Conservation (phyloP, 148 eudicot species). For the Heliosperma pusillum region DNA sequence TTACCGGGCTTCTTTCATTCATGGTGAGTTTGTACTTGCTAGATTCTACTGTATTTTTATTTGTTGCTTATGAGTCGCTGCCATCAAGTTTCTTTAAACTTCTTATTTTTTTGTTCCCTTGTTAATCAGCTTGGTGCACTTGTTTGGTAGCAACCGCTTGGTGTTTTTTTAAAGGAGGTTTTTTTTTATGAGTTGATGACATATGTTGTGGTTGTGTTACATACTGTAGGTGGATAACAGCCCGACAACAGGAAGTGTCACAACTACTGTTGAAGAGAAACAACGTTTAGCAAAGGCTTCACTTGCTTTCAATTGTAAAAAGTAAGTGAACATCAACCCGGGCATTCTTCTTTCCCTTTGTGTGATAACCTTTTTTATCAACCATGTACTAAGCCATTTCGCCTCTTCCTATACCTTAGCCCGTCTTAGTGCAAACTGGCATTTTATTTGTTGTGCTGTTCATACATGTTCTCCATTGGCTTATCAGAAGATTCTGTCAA, state of each 20-base stretch:
- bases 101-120: not conserved
- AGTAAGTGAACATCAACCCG: conserved; percentile 40
- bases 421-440: not conserved
- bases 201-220: conserved; percentile 4
- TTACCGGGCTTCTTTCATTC: conserved; percentile 89
- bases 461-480: not conserved
- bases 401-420: not conserved
- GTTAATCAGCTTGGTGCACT: not conserved
- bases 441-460: not conserved
- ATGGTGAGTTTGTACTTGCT: conserved; percentile 63
- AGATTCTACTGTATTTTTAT: not conserved
- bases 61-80: not conserved
- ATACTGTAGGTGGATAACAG: conserved; percentile 76
- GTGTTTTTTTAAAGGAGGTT: not conserved
- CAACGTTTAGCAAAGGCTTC: conserved; percentile 80
- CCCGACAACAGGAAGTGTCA: conserved; percentile 94
- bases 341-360: not conserved
- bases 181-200: conserved; percentile 4
- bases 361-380: not conserved
- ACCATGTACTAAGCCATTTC: not conserved
- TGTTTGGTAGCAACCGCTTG: not conserved
- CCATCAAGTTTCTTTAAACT: not conserved
- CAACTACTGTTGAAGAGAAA: conserved; percentile 74
- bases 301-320: conserved; percentile 87
- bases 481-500: not conserved